phyloP scores from a whole-genome alignment of 2,329 filamentous ascomycete species.

The Penicillium sp. region DNA sequence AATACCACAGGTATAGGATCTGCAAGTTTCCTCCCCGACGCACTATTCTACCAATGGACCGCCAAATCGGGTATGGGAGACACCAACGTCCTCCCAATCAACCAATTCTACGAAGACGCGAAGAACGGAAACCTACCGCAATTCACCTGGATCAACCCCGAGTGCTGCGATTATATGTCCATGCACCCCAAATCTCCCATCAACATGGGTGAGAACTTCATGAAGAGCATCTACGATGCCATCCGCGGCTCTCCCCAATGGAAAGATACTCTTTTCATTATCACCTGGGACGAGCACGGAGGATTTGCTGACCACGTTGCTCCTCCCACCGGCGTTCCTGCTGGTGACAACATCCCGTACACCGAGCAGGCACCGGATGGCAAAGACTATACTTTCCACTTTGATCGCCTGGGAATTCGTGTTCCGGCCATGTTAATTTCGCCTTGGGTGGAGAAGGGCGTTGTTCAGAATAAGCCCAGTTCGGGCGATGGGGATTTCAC shows the following conservation, averaged over 20 bases:
- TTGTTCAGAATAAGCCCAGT: constrained; percentile 41
- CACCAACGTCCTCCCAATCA: constrained; percentile 39
- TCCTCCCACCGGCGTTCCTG: constrained; percentile 42
- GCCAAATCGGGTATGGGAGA: constrained; percentile 31
- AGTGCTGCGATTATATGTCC: constrained; percentile 54
- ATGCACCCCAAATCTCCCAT: constrained; percentile 50
- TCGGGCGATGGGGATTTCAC: constrained; percentile 43
- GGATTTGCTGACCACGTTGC: constrained; percentile 52
- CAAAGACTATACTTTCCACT: constrained; percentile 31
- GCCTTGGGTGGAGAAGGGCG: constrained; percentile 45
- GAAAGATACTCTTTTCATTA: constrained; percentile 49
- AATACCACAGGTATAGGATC: constrained; percentile 37
- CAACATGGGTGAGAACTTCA: constrained; percentile 46
- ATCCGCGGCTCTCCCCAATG: constrained; percentile 47
- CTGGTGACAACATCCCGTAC: constrained; percentile 40
- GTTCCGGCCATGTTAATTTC: constrained; percentile 35
- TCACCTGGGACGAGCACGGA: constrained; percentile 52
- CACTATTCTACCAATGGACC: constrained; percentile 38
- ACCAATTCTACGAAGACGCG: constrained; percentile 49
- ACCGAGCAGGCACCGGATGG: constrained; percentile 32
- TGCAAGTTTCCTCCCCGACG: constrained; percentile 8
- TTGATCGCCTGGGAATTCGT: constrained; percentile 32
- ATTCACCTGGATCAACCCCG: constrained; percentile 53
- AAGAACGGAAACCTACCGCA: constrained; percentile 44
- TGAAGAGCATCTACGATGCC: constrained; percentile 50